phyloP scores from a whole-genome alignment of 2,329 filamentous ascomycete species.

The Ambrosiella cleistominuta region DNA sequence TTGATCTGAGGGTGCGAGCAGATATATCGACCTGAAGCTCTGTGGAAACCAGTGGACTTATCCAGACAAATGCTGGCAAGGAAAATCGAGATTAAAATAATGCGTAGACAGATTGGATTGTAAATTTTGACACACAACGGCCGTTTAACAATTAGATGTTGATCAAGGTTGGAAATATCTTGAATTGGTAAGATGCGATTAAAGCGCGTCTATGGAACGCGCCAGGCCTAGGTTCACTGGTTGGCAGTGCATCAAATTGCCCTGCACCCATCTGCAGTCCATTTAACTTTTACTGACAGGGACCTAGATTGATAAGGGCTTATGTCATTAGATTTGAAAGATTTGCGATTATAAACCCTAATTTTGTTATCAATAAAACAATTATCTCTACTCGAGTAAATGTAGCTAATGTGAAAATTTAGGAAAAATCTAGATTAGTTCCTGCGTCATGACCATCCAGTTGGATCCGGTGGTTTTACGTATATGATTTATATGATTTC shows the following conservation, averaged over 20 bases:
- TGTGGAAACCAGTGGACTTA: background rate
- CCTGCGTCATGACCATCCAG: too few species aligned
- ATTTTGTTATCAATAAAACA: too few species aligned
- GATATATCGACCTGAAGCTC: background rate
- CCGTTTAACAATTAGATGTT: background rate
- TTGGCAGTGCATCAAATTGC: background rate
- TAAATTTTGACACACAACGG: too few species aligned
- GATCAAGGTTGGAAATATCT: background rate
- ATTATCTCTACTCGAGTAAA: too few species aligned
- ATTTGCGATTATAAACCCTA: too few species aligned
- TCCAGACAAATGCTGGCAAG: background rate
- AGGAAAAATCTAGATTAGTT: too few species aligned
- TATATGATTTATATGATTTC: too few species aligned
- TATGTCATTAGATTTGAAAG: background rate
- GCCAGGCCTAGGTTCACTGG: background rate
- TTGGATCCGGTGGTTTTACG: too few species aligned
- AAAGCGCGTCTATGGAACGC: constrained; percentile 4
- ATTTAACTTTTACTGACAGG: background rate
- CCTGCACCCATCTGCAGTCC: background rate
- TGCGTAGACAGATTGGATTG: background rate
- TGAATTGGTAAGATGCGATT: background rate
- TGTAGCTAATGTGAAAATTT: too few species aligned
- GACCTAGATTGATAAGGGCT: background rate
- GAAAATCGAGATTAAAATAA: too few species aligned
- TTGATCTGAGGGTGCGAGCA: too few species aligned